phyloP scores from a whole-genome alignment of 2,329 filamentous ascomycete species.

The Emergomyces pasteurianus region DNA sequence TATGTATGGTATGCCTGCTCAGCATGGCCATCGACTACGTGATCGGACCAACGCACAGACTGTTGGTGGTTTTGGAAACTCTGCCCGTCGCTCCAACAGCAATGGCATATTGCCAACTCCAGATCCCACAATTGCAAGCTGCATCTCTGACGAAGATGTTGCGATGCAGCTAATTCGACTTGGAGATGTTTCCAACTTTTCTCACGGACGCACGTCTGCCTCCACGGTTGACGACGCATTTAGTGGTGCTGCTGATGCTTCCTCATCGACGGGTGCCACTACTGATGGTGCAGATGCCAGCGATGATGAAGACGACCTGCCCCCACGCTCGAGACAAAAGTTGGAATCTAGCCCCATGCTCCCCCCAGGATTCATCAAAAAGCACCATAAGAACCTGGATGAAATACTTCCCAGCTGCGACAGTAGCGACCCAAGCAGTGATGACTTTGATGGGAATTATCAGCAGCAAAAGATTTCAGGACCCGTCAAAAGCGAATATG shows the following conservation, averaged over 20 bases:
- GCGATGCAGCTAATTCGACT: slow-evolving; percentile 94
- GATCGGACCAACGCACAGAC: slow-evolving; percentile 48
- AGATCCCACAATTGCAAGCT: slow-evolving; percentile 92
- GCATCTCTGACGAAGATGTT: slow-evolving; percentile 96
- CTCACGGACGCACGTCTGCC: slow-evolving; percentile 81
- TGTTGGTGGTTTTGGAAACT: slow-evolving; percentile 28
- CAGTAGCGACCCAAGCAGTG: slow-evolving; percentile 49
- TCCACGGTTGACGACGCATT: slow-evolving; percentile 90
- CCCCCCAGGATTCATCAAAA: slow-evolving; percentile 34
- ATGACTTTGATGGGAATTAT: slow-evolving; percentile 43
- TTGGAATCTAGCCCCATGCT: slow-evolving; percentile 31
- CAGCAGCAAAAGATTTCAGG: slow-evolving; percentile 44
- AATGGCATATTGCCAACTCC: slow-evolving; percentile 73
- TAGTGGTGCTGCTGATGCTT: slow-evolving; percentile 74
- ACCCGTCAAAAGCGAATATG: slow-evolving; percentile 43
- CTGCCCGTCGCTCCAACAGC: slow-evolving; percentile 26
- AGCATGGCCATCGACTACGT: slow-evolving; percentile 53
- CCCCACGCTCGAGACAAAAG: slow-evolving; percentile 32
- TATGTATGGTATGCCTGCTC: slow-evolving; percentile 53
- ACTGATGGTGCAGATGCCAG: slow-evolving; percentile 57
- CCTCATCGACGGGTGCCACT: slow-evolving; percentile 74
- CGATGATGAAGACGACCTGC: slow-evolving; percentile 49
- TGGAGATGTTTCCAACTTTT: slow-evolving; percentile 86
- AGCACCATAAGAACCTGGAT: slow-evolving; percentile 37
- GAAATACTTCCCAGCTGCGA: slow-evolving; percentile 46